phyloP scores from a whole-genome alignment of 2,329 filamentous ascomycete genomes.

The Gyromitra esculenta region DNA sequence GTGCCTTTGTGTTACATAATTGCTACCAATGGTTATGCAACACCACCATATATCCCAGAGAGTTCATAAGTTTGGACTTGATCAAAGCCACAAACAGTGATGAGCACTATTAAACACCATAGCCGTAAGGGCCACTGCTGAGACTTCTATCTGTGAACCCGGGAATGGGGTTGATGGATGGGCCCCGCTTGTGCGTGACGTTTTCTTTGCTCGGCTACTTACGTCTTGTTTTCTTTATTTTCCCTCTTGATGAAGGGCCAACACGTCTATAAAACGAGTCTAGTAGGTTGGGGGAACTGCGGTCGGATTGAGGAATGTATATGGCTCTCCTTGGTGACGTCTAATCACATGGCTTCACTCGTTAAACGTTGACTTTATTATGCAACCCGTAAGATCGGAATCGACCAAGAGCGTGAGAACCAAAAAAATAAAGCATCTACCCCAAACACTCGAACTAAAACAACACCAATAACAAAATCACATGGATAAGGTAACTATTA shows the following conservation, averaged over 20 bases:
- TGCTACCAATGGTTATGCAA: background rate
- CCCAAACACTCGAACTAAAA: background rate
- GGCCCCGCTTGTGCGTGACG: too few species aligned
- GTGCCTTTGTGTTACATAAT: background rate
- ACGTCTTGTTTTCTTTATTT: background rate
- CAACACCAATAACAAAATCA: background rate
- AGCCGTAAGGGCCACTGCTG: background rate
- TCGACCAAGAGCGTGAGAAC: background rate
- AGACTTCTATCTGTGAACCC: background rate
- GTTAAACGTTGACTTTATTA: background rate
- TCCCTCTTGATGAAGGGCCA: background rate
- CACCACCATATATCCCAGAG: background rate
- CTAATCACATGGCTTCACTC: conserved; percentile 1
- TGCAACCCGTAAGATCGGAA: background rate
- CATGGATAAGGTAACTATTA: background rate
- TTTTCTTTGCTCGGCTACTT: background rate
- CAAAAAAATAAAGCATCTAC: background rate
- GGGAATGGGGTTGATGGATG: background rate
- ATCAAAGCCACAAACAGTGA: background rate
- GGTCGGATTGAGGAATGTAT: background rate
- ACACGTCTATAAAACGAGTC: background rate
- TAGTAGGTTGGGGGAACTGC: background rate
- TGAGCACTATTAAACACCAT: background rate
- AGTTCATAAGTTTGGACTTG: background rate
- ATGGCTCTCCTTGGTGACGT: background rate